phyloP scores from a whole-genome alignment of 306 rosid species.

The Neltuma alba region DNA sequence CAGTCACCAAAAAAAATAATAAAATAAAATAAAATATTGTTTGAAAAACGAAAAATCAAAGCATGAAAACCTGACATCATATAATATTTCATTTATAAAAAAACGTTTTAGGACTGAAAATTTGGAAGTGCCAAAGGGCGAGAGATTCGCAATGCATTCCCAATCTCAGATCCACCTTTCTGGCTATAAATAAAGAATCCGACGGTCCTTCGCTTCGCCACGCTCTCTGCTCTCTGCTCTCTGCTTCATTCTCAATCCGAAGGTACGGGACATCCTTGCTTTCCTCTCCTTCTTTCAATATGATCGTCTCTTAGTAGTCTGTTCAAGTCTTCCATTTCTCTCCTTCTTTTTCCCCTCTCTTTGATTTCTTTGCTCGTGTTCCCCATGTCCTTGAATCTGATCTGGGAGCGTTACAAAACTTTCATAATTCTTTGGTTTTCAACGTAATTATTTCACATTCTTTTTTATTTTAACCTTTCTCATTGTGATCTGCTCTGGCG shows the following conservation, averaged over 20 bases:
- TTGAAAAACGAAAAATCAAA: background rate
- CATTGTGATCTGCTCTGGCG: slow-evolving; percentile 19
- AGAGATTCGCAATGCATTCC: background rate
- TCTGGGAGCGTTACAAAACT: background rate
- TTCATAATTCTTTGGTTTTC: background rate
- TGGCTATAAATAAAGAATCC: slow-evolving; percentile 29
- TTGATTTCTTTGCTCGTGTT: background rate
- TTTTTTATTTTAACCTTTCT: background rate
- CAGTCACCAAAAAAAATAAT: background rate
- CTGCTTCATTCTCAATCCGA: background rate
- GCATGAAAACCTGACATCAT: background rate
- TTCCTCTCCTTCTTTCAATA: slow-evolving; percentile 18
- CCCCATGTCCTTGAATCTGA: background rate
- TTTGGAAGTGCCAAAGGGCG: background rate
- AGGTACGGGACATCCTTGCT: slow-evolving; percentile 28
- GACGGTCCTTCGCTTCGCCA: background rate
- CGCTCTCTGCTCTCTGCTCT: slow-evolving; percentile 13
- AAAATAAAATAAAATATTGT: background rate
- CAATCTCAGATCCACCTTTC: slow-evolving; percentile 33
- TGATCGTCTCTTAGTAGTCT: background rate
- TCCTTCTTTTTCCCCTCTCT: background rate
- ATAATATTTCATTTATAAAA: background rate
- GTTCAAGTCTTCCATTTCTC: slow-evolving; percentile 4
- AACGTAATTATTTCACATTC: background rate
- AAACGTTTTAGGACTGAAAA: background rate